Conservation (phyloP, 768 basidiomycete species). For the Cystobasidium tubakii region DNA sequence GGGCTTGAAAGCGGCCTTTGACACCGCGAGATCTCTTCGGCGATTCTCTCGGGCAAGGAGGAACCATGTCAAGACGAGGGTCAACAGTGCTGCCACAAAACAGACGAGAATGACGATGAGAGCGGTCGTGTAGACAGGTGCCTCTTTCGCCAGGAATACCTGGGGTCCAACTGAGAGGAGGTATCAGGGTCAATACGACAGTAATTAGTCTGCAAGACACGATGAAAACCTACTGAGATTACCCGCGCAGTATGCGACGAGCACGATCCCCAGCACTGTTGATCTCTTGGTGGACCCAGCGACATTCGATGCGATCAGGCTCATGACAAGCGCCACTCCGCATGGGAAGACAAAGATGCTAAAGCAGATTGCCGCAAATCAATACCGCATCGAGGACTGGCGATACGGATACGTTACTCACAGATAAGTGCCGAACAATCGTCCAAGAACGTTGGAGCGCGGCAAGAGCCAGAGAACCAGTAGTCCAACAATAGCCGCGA, state of each 20-base stretch:
- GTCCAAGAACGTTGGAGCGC: background rate
- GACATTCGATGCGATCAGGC: conserved; percentile 41
- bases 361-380: no score
- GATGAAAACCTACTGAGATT: conserved; percentile 29
- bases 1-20: no score
- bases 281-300: conserved; percentile 39
- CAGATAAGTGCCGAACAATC: background rate
- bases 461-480: background rate
- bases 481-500: background rate
- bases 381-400: no score
- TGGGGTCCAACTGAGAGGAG: conserved; percentile 6
- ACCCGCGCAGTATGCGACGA: conserved; percentile 41
- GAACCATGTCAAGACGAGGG: background rate
- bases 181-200: no score
- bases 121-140: background rate
- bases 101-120: background rate
- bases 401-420: no score
- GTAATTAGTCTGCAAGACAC: no score
- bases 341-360: conserved; percentile 15
- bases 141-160: background rate
- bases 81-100: background rate
- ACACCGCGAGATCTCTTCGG: no score
- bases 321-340: conserved; percentile 38
- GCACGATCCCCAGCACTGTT: conserved; percentile 36
- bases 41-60: background rate